These are phyloP conservation scores for Phytophthora vignae DNA, from an alignment of 352 stramenopile species.

Conservation along the genomic window DNA sequence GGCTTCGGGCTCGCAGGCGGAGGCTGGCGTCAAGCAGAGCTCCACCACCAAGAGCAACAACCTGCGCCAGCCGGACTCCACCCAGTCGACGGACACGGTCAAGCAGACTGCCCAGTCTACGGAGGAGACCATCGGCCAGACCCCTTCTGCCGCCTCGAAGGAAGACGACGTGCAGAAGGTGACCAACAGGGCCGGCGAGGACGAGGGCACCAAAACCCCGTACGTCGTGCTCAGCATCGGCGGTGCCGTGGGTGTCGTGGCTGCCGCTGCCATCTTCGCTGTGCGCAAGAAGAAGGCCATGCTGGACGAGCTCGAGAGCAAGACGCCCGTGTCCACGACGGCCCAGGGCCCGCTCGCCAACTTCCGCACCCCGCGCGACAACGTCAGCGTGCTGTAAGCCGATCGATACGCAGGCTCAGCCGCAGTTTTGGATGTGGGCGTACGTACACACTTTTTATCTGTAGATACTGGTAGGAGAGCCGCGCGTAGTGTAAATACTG, in stretches of 20 bases:
- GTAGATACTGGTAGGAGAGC: conserved; percentile 30
- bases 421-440: conserved; percentile 29
- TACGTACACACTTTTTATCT: conserved; percentile 37
- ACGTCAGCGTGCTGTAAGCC: conserved; percentile 61
- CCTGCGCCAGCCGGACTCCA: conserved; percentile 28
- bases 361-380: conserved; percentile 62
- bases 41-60: conserved; percentile 1
- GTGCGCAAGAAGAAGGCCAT: conserved; percentile 74
- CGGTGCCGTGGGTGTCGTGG: conserved; percentile 51
- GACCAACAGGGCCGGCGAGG: conserved; percentile 35
- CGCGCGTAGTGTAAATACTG: neutral
- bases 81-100: conserved; percentile 16
- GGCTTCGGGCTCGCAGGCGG: conserved; percentile 15
- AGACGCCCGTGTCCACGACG: conserved; percentile 52
- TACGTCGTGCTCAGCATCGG: conserved; percentile 49
- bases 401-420: neutral
- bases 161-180: conserved; percentile 47
- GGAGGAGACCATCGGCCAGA: conserved; percentile 23
- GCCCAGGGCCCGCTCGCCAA: conserved; percentile 39
- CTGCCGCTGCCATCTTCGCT: conserved; percentile 60
- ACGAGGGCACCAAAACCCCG: conserved; percentile 17
- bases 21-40: conserved; percentile 18
- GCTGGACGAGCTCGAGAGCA: conserved; percentile 66
- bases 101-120: conserved; percentile 11
- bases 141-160: conserved; percentile 23